Base-by-base conservation (phyloP, 2,329 filamentous ascomycete genomes). In the Grosmannia serpens region DNA sequence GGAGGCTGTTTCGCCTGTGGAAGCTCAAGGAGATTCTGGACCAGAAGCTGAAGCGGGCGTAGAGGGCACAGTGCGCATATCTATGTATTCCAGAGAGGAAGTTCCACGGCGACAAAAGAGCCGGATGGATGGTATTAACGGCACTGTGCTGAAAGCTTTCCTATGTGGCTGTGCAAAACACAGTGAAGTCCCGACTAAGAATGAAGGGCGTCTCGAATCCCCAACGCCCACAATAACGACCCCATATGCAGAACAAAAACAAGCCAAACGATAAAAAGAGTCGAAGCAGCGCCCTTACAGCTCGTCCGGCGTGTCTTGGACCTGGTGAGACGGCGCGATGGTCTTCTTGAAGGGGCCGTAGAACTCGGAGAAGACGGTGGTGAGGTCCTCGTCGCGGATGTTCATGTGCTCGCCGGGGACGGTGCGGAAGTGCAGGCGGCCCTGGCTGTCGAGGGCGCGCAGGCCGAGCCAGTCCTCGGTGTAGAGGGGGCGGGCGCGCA, bases 381-480 rank as follows among this genome's bases (percentile, higher is more conserved):
- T 79, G 67, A 97, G 69, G 33, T 86, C 70, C 64, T 87, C 75
- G 13, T 89, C 83, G 0, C 76, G 73, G 62, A 97, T 74, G 62
- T 85, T 74, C 91, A 99, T 97, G 74, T 99, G 94, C 27, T 82
- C 81, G 0, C 92, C 94, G 5, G 84, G 77, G 0, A 84, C 80
- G 2, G 77, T 84, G 69, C 84, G 77, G 72, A 96, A 96, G 59
- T 85, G 80, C 65, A 99, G 74, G 1, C 82, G 88, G 3, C 87
- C 89, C 74, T 87, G 87, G 70, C 86, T 75, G 73, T 96, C 91
- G 67, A 99, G 74, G 65, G 75, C 74, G 70, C 82, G 88, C 70
- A 99, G 75, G 0, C 94, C 94, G 31, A 99, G 75, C 94, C 94
- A 99, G 74, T 99, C 92, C 73, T 97, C 87, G 64, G 81, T 82